These are phyloP conservation scores for Ophiostoma fasciatum DNA, from an alignment of 2,329 filamentous ascomycete species.

Conservation along the genomic window DNA sequence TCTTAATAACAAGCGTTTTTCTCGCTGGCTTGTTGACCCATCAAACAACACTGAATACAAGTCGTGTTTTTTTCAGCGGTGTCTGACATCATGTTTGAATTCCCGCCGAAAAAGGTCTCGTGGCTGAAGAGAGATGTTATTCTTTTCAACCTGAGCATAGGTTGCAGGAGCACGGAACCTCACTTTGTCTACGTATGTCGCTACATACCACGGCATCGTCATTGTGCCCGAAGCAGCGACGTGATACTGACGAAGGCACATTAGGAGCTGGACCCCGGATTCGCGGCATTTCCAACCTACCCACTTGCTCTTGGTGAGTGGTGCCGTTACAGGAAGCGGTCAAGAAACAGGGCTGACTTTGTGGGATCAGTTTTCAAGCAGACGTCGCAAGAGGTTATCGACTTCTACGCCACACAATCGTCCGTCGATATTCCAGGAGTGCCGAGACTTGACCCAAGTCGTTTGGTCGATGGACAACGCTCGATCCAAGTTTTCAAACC, in stretches of 20 bases:
- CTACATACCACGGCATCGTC: no score
- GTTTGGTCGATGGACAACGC: neutral
- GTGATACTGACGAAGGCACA: neutral
- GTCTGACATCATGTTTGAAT: neutral
- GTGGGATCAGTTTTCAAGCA: neutral
- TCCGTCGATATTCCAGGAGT: neutral
- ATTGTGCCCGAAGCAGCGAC: no score
- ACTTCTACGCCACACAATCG: neutral
- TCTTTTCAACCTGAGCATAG: neutral
- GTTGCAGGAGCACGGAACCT: neutral
- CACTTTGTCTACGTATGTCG: neutral
- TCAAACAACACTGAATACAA: no score
- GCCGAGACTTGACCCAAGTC: neutral
- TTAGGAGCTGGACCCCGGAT: neutral
- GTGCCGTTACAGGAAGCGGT: no score
- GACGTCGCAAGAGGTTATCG: neutral
- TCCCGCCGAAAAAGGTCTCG: neutral
- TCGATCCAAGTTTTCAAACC: neutral
- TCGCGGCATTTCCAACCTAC: neutral
- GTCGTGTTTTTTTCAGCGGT: no score
- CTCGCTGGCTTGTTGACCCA: no score
- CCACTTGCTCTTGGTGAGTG: neutral
- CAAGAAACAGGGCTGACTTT: no score
- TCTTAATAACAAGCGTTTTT: no score
- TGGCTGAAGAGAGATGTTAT: neutral